Percentiles rank a stretch among this genome's conserved stretches.
Conservation (phyloP, 202 grass and related monocot genomes). For the Schoenoplectus triqueter region DNA sequence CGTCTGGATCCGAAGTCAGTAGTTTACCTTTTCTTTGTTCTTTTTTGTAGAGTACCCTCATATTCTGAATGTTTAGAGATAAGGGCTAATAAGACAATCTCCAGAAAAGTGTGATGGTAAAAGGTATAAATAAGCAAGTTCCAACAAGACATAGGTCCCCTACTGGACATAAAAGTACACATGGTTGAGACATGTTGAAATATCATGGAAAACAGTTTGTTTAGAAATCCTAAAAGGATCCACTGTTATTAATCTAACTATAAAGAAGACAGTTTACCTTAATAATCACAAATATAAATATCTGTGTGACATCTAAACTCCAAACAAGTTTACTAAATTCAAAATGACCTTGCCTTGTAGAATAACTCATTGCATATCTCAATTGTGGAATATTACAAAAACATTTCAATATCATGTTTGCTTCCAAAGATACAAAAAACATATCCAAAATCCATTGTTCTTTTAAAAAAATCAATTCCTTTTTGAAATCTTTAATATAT, state of each 20-base stretch:
- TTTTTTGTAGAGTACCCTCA: slow-evolving; percentile 9
- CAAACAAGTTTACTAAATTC: background rate
- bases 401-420: background rate
- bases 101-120: background rate
- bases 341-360: background rate
- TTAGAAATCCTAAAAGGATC: too few relatives aligned
- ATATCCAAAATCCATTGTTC: background rate
- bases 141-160: background rate
- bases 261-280: background rate
- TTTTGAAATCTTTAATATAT: background rate
- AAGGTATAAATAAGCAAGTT: slow-evolving; percentile 26
- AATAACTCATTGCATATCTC: background rate
- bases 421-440: background rate
- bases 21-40: slow-evolving; percentile 34
- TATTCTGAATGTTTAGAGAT: background rate
- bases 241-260: background rate
- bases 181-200: slow-evolving; percentile 13
- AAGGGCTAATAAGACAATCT: background rate
- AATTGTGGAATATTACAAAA: background rate
- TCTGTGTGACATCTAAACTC: background rate
- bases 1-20: slow-evolving; percentile 92
- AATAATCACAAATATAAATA: background rate
- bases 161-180: background rate
- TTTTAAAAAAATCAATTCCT: background rate
- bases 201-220: background rate